These are phyloP conservation scores for Collybia mongolica DNA, from an alignment of 768 basidiomycete genomes.

Conservation along the genomic window DNA sequence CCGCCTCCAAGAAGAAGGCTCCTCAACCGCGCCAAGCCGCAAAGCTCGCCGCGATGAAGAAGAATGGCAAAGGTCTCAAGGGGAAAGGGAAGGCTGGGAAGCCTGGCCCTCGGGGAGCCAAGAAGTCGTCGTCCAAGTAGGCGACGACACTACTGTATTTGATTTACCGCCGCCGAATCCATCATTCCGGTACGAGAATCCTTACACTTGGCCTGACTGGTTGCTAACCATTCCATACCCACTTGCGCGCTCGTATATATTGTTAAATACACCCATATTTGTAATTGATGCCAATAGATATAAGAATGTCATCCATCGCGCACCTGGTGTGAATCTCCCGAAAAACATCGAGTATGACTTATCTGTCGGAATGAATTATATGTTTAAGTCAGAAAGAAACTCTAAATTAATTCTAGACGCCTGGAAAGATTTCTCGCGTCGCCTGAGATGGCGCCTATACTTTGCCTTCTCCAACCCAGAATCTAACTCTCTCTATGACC, in stretches of 20 bases:
- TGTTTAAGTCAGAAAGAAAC: slow-evolving; percentile 11
- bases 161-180: neutral
- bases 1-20: too few relatives aligned
- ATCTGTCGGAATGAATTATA: slow-evolving; percentile 17
- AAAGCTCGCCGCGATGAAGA: too few relatives aligned
- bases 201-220: slow-evolving; percentile 14
- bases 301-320: slow-evolving; percentile 6
- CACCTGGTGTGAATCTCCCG: slow-evolving; percentile 13
- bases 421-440: slow-evolving; percentile 17
- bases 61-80: too few relatives aligned
- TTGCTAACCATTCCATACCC: slow-evolving; percentile 12
- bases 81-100: too few relatives aligned
- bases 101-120: too few relatives aligned
- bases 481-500: slow-evolving; percentile 16
- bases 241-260: slow-evolving; percentile 7
- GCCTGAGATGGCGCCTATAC: slow-evolving; percentile 13
- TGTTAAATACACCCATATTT: slow-evolving; percentile 11
- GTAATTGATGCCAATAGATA: slow-evolving; percentile 3
- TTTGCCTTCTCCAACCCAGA: neutral
- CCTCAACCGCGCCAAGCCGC: too few relatives aligned
- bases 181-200: neutral
- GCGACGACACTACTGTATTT: neutral
- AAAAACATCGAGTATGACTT: slow-evolving; percentile 10
- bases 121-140: too few relatives aligned
- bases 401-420: slow-evolving; percentile 8